Evolutionary conservation across 2,329 filamentous ascomycete genomes (phyloP), one percentile per base, ranked within the genome.

Genomic region (Salinomyces thailandicus): DNA sequence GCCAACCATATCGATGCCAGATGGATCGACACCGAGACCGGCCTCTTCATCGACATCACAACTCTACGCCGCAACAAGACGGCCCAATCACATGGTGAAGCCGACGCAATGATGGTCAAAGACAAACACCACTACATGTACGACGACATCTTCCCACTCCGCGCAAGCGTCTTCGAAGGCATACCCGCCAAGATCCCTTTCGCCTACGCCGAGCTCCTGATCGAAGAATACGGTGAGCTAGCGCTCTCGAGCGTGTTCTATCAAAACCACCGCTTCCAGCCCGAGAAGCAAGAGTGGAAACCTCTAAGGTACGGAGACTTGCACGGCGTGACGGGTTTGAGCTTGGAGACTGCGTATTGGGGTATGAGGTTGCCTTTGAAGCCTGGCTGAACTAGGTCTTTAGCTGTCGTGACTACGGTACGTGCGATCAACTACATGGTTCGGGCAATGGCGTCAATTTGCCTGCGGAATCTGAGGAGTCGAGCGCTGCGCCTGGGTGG

Each of bases 41-140:
- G 74, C 0, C 53, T 77, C 0, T 78, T 75, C 47, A 75, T 78
- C 46, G 74, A 78, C 49, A 74, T 78, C 41, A 77, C 73, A 0
- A 68, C 71, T 5, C 59, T 77, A 4, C 62, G 72, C 34, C 61
- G 61, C 8, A 66, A 73, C 42, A 47, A 59, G 12, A 57, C 56
- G 0, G 59, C 57, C 5, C 55, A 63, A 31, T 50, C 51, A 0
- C 39, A 52, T 3, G 68, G 67, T 1, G 38, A 56, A 2, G 35
- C 56, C 7, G 66, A 62, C 22, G 60, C 59, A 5, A 59, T 75
- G 55, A 68, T 67, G 57, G 72, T 68, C 50, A 78, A 78, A 51
- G 74, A 77, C 52, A 60, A 58, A 6, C 74, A 78, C 48, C 55
- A 61, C 20, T 78, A 73, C 46, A 51, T 62, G 45, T 65, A 66